These are phyloP conservation scores for Lactarius vividus DNA, from an alignment of 768 basidiomycete species.

Conservation along the genomic window DNA sequence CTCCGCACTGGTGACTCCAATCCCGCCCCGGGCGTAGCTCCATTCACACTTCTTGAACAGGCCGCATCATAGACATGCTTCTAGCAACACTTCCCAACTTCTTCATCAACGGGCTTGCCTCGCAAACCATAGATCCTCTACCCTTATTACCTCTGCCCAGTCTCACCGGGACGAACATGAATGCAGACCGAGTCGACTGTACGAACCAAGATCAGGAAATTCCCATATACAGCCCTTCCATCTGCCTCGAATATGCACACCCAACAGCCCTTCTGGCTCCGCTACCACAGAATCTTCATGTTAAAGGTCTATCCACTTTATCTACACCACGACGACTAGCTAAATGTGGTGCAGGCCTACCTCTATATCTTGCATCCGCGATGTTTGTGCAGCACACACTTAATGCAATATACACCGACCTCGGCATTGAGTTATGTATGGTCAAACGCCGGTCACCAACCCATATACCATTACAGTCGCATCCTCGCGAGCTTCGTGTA, in stretches of 20 bases:
- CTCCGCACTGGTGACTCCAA: slow-evolving; percentile 61
- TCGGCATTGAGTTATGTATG: slow-evolving; percentile 54
- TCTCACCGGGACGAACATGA: slow-evolving; percentile 30
- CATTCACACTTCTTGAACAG: slow-evolving; percentile 37
- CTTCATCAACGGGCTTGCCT: slow-evolving; percentile 64
- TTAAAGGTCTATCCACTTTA: slow-evolving; percentile 56
- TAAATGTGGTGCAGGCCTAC: slow-evolving; percentile 47
- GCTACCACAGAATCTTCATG: slow-evolving; percentile 62
- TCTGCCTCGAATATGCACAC: slow-evolving; percentile 67
- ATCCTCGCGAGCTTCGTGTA: slow-evolving; percentile 37
- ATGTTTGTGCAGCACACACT: slow-evolving; percentile 70
- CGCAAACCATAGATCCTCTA: slow-evolving; percentile 38
- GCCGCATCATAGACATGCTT: slow-evolving; percentile 67
- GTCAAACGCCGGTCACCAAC: slow-evolving; percentile 31
- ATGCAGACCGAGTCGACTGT: slow-evolving; percentile 33
- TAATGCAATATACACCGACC: slow-evolving; percentile 69
- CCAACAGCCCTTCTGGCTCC: slow-evolving; percentile 63
- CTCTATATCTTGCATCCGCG: slow-evolving; percentile 68
- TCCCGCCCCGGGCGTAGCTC: not conserved
- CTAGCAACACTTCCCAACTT: slow-evolving; percentile 70
- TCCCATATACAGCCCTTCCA: slow-evolving; percentile 58
- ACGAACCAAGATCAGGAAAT: slow-evolving; percentile 41
- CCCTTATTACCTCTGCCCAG: slow-evolving; percentile 25
- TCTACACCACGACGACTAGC: not conserved
- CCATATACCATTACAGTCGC: slow-evolving; percentile 30